phyloP scores from a whole-genome alignment of 2,329 filamentous ascomycete species.

The Cadophora sp. region DNA sequence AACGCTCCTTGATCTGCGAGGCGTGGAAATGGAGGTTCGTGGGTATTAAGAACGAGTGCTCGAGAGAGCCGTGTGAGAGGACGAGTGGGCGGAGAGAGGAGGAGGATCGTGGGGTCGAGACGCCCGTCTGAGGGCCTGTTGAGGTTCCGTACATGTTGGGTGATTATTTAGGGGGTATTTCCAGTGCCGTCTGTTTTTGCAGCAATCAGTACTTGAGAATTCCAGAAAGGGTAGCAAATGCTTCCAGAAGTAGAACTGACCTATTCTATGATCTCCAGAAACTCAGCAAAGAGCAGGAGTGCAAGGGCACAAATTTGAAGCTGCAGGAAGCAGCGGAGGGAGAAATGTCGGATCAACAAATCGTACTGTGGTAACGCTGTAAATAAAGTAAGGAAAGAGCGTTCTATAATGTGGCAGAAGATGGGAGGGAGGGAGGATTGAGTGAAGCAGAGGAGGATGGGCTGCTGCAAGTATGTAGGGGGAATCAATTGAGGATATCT shows the following conservation, averaged over 20 bases:
- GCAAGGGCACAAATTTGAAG: slow-evolving; percentile 24
- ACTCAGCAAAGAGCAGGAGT: slow-evolving; percentile 48
- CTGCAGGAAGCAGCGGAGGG: slow-evolving; percentile 30
- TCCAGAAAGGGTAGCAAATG: not conserved
- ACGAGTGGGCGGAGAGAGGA: slow-evolving; percentile 91
- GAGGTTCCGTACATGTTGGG: slow-evolving; percentile 82
- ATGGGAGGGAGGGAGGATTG: slow-evolving; percentile 5
- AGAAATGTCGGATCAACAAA: slow-evolving; percentile 25
- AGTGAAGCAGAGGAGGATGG: slow-evolving; percentile 22
- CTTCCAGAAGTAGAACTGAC: slow-evolving; percentile 28
- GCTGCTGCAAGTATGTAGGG: slow-evolving; percentile 9
- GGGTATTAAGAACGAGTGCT: slow-evolving; percentile 94
- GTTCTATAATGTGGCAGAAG: slow-evolving; percentile 21
- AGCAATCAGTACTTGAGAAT: slow-evolving; percentile 18
- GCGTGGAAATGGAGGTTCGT: slow-evolving; percentile 97
- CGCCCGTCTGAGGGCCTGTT: slow-evolving; percentile 90
- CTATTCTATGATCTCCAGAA: slow-evolving; percentile 39
- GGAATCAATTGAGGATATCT: slow-evolving; percentile 30
- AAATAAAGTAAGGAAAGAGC: slow-evolving; percentile 24
- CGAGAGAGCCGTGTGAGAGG: slow-evolving; percentile 91
- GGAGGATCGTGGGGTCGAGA: slow-evolving; percentile 93
- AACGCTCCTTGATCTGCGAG: slow-evolving; percentile 90
- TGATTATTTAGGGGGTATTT: slow-evolving; percentile 22
- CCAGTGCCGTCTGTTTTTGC: slow-evolving; percentile 21
- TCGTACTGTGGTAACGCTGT: not conserved